Conservation (phyloP, 2,329 filamentous ascomycete species). For the Celoporthe dispersa region DNA sequence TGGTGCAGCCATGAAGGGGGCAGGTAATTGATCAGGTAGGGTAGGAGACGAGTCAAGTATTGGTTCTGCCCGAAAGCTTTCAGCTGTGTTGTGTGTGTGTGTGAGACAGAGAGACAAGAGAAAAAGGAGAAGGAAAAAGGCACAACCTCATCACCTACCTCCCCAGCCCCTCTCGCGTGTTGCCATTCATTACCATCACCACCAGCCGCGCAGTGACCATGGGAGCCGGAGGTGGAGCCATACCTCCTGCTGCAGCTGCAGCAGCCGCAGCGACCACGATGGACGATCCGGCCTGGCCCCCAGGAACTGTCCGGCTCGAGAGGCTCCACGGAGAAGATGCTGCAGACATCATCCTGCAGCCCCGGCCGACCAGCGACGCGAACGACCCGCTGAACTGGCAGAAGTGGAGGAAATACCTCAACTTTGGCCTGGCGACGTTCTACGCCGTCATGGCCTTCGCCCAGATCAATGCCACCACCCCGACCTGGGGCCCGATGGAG, state of each 20-base stretch:
- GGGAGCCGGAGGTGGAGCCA: conserved; percentile 4
- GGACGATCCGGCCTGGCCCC: conserved; percentile 27
- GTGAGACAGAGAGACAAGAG: background rate
- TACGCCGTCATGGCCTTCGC: conserved; percentile 29
- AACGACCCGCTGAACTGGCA: conserved; percentile 29
- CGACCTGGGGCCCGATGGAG: conserved; percentile 46
- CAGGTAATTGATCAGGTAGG: background rate
- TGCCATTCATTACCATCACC: background rate
- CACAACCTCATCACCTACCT: background rate
- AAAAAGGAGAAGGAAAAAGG: background rate
- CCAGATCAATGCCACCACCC: conserved; percentile 28
- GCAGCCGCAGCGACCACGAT: background rate
- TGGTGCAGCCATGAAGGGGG: background rate
- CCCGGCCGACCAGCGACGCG: conserved; percentile 24
- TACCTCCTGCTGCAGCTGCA: background rate
- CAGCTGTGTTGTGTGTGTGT: background rate
- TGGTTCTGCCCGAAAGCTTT: background rate
- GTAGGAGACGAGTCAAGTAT: background rate
- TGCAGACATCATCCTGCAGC: conserved; percentile 28
- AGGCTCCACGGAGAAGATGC: conserved; percentile 10
- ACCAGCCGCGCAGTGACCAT: conserved; percentile 7
- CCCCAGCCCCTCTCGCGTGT: background rate
- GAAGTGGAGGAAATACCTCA: conserved; percentile 30
- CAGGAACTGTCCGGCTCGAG: conserved; percentile 29
- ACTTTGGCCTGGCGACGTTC: conserved; percentile 29